Conservation (phyloP, 805 yeast genomes). For the Metahyphopichia silvanorum region DNA sequence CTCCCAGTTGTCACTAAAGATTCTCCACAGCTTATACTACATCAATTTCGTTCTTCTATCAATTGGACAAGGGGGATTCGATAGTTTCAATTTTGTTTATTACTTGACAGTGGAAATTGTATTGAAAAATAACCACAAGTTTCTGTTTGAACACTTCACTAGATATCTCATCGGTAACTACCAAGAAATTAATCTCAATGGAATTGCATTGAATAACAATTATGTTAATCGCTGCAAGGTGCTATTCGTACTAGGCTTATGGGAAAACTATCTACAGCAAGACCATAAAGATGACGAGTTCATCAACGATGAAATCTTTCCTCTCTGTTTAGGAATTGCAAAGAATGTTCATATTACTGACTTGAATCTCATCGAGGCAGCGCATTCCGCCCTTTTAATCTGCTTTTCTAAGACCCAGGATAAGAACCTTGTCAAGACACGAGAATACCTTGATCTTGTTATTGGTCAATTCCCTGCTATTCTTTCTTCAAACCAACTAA, state of each 20-base stretch:
- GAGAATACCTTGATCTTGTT: conserved; percentile 45
- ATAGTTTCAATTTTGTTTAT: conserved; percentile 59
- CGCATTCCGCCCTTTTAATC: conserved; percentile 55
- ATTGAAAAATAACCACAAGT: conserved; percentile 20
- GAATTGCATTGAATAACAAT: conserved; percentile 22
- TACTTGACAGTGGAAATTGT: conserved; percentile 43
- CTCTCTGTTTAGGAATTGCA: conserved; percentile 31
- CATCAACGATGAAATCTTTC: conserved; percentile 20
- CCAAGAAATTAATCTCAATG: conserved; percentile 29
- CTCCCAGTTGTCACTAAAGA: conserved; percentile 20
- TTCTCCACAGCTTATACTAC: conserved; percentile 41
- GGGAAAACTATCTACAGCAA: conserved; percentile 44
- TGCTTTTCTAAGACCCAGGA: conserved; percentile 28
- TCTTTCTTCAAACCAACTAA: conserved; percentile 53
- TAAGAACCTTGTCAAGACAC: conserved; percentile 11
- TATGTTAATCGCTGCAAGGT: conserved; percentile 35
- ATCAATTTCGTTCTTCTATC: conserved; percentile 47
- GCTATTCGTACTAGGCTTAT: conserved; percentile 43
- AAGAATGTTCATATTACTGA: conserved; percentile 17
- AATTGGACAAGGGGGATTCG: conserved; percentile 65
- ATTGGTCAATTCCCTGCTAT: conserved; percentile 54
- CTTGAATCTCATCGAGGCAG: conserved; percentile 49
- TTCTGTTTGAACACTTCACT: conserved; percentile 27
- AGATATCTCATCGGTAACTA: conserved; percentile 30
- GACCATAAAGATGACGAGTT: conserved; percentile 12